Conservation (phyloP, 148 eudicot genomes). For the Rhododendron ferrugineum region DNA sequence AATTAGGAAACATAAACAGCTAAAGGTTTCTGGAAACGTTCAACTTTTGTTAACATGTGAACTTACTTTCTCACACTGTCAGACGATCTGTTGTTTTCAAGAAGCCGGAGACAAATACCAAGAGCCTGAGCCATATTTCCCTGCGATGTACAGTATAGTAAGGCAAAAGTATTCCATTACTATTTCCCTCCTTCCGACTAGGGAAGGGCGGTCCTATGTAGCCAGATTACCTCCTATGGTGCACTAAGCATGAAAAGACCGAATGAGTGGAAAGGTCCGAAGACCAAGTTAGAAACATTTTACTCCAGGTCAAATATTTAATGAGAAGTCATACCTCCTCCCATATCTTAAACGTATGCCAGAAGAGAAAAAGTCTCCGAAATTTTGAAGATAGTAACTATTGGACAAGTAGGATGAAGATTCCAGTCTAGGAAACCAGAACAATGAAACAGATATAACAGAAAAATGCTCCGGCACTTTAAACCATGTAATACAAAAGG, state of each 20-base stretch:
- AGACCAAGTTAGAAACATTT: not conserved
- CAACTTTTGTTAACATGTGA: not conserved
- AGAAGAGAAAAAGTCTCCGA: not conserved
- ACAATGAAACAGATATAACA: not conserved
- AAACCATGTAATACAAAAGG: not conserved
- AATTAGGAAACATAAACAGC: not conserved
- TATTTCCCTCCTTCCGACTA: not conserved
- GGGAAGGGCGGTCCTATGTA: not conserved
- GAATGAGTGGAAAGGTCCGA: not conserved
- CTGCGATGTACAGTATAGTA: slow-evolving; percentile 36
- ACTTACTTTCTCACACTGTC: slow-evolving; percentile 97
- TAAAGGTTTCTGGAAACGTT: not conserved
- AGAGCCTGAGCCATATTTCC: slow-evolving; percentile 89
- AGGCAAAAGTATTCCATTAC: not conserved
- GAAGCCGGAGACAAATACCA: slow-evolving; percentile 86
- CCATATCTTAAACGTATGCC: not conserved
- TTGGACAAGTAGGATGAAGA: not conserved
- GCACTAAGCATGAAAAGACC: not conserved
- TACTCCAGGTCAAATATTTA: not conserved
- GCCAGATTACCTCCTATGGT: not conserved
- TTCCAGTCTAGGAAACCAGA: not conserved
- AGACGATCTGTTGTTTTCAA: slow-evolving; percentile 79
- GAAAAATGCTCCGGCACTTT: not conserved
- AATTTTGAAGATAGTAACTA: not conserved
- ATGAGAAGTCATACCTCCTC: not conserved